phyloP scores from a whole-genome alignment of 1,139 yeast genomes.

The Trichomonascaceae sp. region DNA sequence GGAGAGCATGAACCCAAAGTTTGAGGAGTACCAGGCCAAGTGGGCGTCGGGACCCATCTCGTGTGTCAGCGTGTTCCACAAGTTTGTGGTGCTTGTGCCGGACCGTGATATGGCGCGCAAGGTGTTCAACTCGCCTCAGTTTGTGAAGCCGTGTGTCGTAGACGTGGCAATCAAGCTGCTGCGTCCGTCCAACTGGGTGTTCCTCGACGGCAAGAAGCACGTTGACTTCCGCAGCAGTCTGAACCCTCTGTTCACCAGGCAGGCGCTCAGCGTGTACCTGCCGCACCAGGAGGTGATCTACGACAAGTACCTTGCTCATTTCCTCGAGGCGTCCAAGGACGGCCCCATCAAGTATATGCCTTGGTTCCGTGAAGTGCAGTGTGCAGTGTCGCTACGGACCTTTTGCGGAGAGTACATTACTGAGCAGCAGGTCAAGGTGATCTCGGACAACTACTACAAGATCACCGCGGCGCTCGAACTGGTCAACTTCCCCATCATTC shows the following conservation, averaged over 20 bases:
- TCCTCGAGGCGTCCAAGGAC: slow-evolving; percentile 40
- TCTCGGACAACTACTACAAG: slow-evolving; percentile 83
- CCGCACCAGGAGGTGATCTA: slow-evolving; percentile 76
- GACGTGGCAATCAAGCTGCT: slow-evolving; percentile 89
- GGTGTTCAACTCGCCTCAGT: slow-evolving; percentile 70
- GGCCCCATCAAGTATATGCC: slow-evolving; percentile 72
- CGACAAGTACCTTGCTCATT: slow-evolving; percentile 63
- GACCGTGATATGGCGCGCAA: slow-evolving; percentile 84
- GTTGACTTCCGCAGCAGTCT: slow-evolving; percentile 83
- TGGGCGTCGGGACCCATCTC: slow-evolving; percentile 93
- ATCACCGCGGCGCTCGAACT: slow-evolving; percentile 93
- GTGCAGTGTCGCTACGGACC: slow-evolving; percentile 84
- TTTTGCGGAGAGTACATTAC: slow-evolving; percentile 94
- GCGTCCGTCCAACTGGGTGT: slow-evolving; percentile 96
- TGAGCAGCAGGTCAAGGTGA: slow-evolving; percentile 70
- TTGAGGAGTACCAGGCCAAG: slow-evolving; percentile 81
- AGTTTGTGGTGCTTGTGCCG: slow-evolving; percentile 91
- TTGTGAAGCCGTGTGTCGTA: slow-evolving; percentile 93
- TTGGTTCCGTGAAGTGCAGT: slow-evolving; percentile 87
- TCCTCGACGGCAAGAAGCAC: slow-evolving; percentile 90
- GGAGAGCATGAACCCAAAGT: slow-evolving; percentile 92
- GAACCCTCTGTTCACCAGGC: slow-evolving; percentile 76
- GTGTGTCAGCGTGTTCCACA: slow-evolving; percentile 95
- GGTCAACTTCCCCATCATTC: slow-evolving; percentile 91
- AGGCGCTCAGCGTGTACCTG: slow-evolving; percentile 70